These are phyloP conservation scores for Musa troglodytarum DNA, from an alignment of 176 grass and related monocot species.

Conservation along the genomic window DNA sequence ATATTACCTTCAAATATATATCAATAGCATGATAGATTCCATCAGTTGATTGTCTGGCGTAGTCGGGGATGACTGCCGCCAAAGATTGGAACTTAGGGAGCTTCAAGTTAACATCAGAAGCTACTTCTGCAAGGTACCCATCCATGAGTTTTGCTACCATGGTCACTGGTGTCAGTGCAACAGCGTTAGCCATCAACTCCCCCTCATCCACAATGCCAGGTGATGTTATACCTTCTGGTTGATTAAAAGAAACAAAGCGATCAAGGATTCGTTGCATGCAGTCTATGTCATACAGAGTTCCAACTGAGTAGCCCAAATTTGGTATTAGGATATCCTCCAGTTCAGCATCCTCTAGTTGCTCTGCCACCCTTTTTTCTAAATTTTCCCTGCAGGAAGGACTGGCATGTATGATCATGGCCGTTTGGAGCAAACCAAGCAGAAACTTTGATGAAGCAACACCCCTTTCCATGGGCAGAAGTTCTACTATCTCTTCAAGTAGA, in stretches of 20 bases:
- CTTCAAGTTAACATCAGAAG: conserved; percentile 56
- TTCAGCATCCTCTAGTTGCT: conserved; percentile 55
- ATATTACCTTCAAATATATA: conserved; percentile 74
- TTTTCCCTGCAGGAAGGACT: conserved; percentile 45
- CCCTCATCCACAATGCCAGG: conserved; percentile 53
- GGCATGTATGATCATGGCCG: conserved; percentile 51
- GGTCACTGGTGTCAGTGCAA: conserved; percentile 38
- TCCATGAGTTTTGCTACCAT: conserved; percentile 55
- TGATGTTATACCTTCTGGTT: conserved; percentile 18
- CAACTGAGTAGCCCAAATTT: conserved; percentile 35
- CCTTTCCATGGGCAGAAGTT: conserved; percentile 52
- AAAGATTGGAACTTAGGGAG: conserved; percentile 58
- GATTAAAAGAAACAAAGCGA: conserved; percentile 41
- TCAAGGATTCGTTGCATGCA: conserved; percentile 72
- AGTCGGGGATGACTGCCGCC: conserved; percentile 52
- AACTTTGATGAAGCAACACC: conserved; percentile 41
- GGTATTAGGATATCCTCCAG: conserved; percentile 70
- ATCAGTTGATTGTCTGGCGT: conserved; percentile 53
- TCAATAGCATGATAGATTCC: conserved; percentile 83
- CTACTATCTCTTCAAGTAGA: conserved; percentile 56
- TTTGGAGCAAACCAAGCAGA: conserved; percentile 49
- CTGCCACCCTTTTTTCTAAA: conserved; percentile 46
- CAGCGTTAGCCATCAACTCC: conserved; percentile 17
- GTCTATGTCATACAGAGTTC: conserved; percentile 80
- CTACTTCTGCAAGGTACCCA: conserved; percentile 75